Conservation (phyloP, 2,329 filamentous ascomycete species). For the Venturia carpophila region DNA sequence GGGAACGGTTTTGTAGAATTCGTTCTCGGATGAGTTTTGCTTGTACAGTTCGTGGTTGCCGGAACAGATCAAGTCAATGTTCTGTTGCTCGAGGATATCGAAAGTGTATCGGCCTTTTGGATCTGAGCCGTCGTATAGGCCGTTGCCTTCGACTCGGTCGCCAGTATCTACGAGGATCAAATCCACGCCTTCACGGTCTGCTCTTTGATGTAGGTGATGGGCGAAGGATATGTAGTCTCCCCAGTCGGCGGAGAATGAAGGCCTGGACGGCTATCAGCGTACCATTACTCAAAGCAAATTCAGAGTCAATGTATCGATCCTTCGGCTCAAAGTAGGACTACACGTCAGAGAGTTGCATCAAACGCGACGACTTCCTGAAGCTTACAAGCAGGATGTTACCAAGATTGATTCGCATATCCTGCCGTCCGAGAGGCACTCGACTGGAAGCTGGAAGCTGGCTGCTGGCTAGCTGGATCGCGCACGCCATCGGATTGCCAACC, state of each 20-base stretch:
- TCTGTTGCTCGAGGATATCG: constrained; percentile 75
- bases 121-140: constrained; percentile 79
- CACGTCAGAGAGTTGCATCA: neutral
- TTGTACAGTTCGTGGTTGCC: constrained; percentile 97
- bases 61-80: constrained; percentile 74
- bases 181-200: constrained; percentile 71
- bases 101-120: constrained; percentile 87
- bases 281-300: neutral
- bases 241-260: constrained; percentile 94
- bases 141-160: constrained; percentile 88
- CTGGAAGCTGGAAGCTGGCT: too few relatives aligned
- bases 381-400: neutral
- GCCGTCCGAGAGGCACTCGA: neutral
- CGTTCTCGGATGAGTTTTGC: constrained; percentile 64
- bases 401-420: neutral
- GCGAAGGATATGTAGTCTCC: constrained; percentile 96
- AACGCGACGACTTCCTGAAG: neutral
- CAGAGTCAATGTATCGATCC: neutral
- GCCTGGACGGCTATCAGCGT: constrained; percentile 38
- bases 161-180: constrained; percentile 92
- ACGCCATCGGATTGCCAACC: too few relatives aligned
- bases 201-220: constrained; percentile 67
- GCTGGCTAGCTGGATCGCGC: too few relatives aligned
- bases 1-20: constrained; percentile 72
- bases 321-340: neutral